A percentile compares a stretch with the other conserved stretches of the same genome.
Evolutionary conservation across 1,284 basidiomycete species (phyloP).

Genomic region (Marasmius sp.): DNA sequence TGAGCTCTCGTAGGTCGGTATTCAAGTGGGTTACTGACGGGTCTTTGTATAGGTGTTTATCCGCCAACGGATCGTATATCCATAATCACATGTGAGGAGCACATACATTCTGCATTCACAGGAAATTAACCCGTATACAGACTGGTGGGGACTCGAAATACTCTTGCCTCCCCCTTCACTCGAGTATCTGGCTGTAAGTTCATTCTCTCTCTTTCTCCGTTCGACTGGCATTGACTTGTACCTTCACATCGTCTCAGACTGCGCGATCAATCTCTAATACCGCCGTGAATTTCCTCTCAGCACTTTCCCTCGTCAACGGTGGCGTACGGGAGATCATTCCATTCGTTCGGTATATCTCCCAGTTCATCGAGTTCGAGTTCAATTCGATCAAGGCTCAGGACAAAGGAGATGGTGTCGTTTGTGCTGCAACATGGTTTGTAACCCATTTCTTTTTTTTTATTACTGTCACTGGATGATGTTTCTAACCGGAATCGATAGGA

Average conservation of each 20-base stretch:
- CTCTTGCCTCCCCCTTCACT: constrained; percentile 70
- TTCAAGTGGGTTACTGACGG: not conserved
- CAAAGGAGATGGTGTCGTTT: constrained; percentile 73
- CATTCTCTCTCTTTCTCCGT: not conserved
- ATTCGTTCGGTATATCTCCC: constrained; percentile 75
- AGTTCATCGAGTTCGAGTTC: constrained; percentile 75
- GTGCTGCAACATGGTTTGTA: constrained; percentile 76
- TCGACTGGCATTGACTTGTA: not conserved
- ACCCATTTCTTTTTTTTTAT: too few relatives aligned
- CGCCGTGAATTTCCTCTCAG: constrained; percentile 71
- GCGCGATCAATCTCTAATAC: constrained; percentile 61
- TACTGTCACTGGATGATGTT: not conserved
- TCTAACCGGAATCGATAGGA: constrained; percentile 37
- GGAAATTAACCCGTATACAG: constrained; percentile 32
- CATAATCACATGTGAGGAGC: constrained; percentile 67
- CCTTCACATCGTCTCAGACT: constrained; percentile 33
- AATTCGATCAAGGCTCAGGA: constrained; percentile 61
- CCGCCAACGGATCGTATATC: constrained; percentile 78
- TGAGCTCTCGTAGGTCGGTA: constrained; percentile 18
- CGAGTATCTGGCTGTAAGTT: constrained; percentile 52
- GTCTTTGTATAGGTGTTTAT: constrained; percentile 45
- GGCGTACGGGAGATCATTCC: constrained; percentile 77
- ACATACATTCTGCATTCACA: not conserved
- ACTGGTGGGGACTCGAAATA: constrained; percentile 84
- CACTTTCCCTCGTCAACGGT: constrained; percentile 61